Evolutionary conservation across 768 basidiomycete genomes (phyloP).

Genomic region (Solioccasus polychromus): DNA sequence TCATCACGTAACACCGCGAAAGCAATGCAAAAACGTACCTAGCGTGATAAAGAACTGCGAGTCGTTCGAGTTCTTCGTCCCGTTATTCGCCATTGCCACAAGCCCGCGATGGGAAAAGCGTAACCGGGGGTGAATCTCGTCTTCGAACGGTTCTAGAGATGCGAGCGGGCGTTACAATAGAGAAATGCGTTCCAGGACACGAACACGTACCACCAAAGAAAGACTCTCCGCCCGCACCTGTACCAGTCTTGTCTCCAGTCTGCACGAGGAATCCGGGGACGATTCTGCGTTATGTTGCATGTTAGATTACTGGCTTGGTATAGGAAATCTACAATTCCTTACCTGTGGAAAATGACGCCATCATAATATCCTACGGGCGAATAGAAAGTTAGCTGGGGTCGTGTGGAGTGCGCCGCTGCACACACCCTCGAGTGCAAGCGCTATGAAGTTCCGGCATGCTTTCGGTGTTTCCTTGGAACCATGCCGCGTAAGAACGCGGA

Average conservation of each 20-base stretch:
- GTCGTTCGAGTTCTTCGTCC: conserved; percentile 83
- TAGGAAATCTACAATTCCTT: conserved; percentile 2
- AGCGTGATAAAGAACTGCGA: conserved; percentile 97
- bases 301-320: not conserved
- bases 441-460: conserved; percentile 88
- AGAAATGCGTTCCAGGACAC: no score
- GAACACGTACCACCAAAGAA: conserved; percentile 78
- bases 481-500: not conserved
- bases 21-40: conserved; percentile 41
- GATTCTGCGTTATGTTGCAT: conserved; percentile 42
- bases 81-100: conserved; percentile 92
- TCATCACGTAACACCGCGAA: not conserved
- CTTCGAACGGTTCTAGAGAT: conserved; percentile 81
- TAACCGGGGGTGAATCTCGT: conserved; percentile 91
- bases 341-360: conserved; percentile 92
- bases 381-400: conserved; percentile 4
- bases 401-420: conserved; percentile 15
- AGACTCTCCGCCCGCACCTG: conserved; percentile 90
- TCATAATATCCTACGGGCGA: conserved; percentile 90
- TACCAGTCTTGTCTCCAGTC: conserved; percentile 90
- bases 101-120: conserved; percentile 88
- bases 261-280: conserved; percentile 93
- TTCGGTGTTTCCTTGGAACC: conserved; percentile 80
- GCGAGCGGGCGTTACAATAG: not conserved
- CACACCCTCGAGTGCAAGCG: conserved; percentile 86